Evolutionary conservation across 164 flowering plant genomes (phyloP).

Genomic region (Vitis rotundifolia): DNA sequence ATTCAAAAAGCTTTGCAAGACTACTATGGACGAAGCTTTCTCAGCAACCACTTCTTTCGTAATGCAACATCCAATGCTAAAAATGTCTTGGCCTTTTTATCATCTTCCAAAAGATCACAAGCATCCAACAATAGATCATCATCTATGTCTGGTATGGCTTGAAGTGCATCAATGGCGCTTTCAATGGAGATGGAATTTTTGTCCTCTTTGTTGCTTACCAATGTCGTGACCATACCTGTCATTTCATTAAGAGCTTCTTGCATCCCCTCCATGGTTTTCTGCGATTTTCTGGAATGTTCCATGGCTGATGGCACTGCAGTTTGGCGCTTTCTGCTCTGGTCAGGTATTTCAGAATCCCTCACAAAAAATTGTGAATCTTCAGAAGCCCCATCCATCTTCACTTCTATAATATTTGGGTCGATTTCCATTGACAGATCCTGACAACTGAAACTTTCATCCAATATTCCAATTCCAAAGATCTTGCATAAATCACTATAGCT

Average conservation of each 20-base stretch:
- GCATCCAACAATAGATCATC: conserved; percentile 54
- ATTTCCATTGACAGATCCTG: conserved; percentile 21
- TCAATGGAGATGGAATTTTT: conserved; percentile 27
- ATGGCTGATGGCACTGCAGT: conserved; percentile 3
- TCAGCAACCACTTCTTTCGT: conserved; percentile 50
- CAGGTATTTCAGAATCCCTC: conserved; percentile 10
- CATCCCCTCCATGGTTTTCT: conserved; percentile 20
- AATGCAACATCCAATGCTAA: conserved; percentile 41
- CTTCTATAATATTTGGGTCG: conserved; percentile 9
- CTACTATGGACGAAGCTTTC: conserved; percentile 39
- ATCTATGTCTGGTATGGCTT: conserved; percentile 42
- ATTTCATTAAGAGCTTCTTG: conserved; percentile 16
- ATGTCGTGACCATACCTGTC: conserved; percentile 13
- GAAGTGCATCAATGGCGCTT: conserved; percentile 40
- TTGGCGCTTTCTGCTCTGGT: conserved; percentile 30
- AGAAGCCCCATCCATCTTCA: conserved; percentile 20
- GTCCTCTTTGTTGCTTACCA: conserved; percentile 14
- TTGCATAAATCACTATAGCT: conserved; percentile 31
- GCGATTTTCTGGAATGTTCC: conserved; percentile 19
- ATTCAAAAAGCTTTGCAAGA: background rate
- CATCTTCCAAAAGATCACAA: conserved; percentile 57
- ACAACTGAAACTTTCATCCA: conserved; percentile 16
- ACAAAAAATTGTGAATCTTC: conserved; percentile 5
- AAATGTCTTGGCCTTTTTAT: conserved; percentile 53
- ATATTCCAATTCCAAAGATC: conserved; percentile 22